Percentiles rank a stretch among this genome's conserved stretches.
Evolutionary conservation across 2,329 filamentous ascomycete species (phyloP).

Genomic region (Metarhizium robertsii): DNA sequence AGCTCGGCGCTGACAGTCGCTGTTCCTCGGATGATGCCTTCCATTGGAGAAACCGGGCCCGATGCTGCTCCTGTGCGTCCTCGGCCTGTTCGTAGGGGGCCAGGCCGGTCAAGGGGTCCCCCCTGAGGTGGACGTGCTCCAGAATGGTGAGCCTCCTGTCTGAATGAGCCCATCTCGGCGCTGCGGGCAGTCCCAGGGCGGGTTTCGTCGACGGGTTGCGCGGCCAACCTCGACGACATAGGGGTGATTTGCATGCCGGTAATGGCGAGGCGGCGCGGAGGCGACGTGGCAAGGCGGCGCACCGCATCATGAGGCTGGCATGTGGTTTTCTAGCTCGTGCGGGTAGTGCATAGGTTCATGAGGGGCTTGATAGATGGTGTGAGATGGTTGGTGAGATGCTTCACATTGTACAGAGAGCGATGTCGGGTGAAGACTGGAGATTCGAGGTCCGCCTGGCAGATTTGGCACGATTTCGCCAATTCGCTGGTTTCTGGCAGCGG

Average conservation of each 20-base stretch:
- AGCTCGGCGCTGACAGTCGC: constrained; percentile 31
- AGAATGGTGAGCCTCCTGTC: constrained; percentile 12
- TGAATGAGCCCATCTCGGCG: neutral
- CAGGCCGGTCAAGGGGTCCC: constrained; percentile 12
- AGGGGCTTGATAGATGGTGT: neutral
- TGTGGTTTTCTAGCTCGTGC: neutral
- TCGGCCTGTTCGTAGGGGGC: constrained; percentile 23
- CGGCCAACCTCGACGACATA: neutral
- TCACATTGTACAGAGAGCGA: no score
- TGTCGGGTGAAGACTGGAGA: neutral
- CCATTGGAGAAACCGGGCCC: constrained; percentile 24
- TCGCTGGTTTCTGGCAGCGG: no score
- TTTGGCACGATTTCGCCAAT: no score
- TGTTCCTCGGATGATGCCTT: constrained; percentile 17
- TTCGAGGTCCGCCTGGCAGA: neutral
- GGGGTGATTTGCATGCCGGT: neutral
- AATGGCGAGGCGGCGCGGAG: neutral
- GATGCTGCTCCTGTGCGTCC: constrained; percentile 23
- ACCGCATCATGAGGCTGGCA: constrained; percentile 1
- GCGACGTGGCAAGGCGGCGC: neutral
- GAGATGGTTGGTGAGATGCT: no score
- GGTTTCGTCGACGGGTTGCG: neutral
- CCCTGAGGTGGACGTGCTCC: constrained; percentile 20
- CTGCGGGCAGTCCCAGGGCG: neutral
- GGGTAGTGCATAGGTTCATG: neutral